phyloP scores from a whole-genome alignment of 2,329 filamentous ascomycete genomes.

The Orbilia brochopaga region DNA sequence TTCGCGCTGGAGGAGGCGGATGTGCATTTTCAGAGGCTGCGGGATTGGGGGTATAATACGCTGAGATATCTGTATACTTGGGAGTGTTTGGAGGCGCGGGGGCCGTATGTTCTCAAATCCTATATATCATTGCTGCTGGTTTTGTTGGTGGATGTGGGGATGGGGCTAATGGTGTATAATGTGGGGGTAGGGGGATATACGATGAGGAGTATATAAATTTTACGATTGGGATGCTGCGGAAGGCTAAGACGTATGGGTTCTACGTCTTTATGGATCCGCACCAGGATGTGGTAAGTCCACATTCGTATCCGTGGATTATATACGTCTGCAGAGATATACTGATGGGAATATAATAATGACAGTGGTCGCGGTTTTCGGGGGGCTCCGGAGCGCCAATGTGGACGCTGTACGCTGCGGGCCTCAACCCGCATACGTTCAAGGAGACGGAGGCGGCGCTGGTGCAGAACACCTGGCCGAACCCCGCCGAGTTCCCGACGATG shows the following conservation, averaged over 20 bases:
- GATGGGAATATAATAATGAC: constrained; percentile 54
- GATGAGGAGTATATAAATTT: constrained; percentile 93
- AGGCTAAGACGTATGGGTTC: constrained; percentile 89
- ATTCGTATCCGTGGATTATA: not conserved
- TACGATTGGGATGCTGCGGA: constrained; percentile 81
- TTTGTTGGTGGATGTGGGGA: not conserved
- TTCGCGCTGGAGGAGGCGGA: constrained; percentile 84
- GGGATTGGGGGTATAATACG: constrained; percentile 91
- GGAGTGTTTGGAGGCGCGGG: constrained; percentile 95
- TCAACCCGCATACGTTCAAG: constrained; percentile 84
- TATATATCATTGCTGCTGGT: not conserved
- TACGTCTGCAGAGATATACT: constrained; percentile 25
- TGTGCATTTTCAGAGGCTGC: constrained; percentile 82
- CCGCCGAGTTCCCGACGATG: constrained; percentile 92
- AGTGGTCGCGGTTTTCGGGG: constrained; percentile 94
- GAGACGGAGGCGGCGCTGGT: constrained; percentile 90
- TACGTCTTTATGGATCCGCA: constrained; percentile 99
- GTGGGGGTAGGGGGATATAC: constrained; percentile 71
- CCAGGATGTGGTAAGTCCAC: constrained; percentile 81
- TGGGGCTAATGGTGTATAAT: constrained; percentile 5
- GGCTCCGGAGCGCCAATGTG: constrained; percentile 96
- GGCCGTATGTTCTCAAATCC: constrained; percentile 64
- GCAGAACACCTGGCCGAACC: constrained; percentile 88
- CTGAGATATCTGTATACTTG: constrained; percentile 97
- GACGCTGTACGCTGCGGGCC: constrained; percentile 92